Evolutionary conservation across 2,329 filamentous ascomycete genomes (phyloP).

Genomic region (Xylogone sp.): DNA sequence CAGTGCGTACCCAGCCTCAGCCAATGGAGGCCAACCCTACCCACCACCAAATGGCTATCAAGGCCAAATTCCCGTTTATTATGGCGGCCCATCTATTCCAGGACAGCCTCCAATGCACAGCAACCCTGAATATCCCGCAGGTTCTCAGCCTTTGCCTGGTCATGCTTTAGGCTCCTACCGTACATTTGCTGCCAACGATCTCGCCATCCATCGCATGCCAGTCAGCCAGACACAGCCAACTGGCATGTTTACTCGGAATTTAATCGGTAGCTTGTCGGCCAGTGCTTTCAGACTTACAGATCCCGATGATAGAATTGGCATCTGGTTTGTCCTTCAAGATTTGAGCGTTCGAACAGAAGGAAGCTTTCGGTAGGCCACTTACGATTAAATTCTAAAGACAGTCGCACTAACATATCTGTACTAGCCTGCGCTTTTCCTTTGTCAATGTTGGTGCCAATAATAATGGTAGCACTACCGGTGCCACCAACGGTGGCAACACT

Average conservation of each 20-base stretch:
- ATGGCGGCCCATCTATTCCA: background rate
- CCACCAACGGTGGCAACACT: too few species aligned
- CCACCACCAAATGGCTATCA: constrained; percentile 33
- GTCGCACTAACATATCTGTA: background rate
- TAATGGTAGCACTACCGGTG: background rate
- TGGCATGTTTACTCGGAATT: constrained; percentile 90
- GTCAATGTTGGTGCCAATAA: constrained; percentile 68
- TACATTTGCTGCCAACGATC: constrained; percentile 11
- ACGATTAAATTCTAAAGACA: too few species aligned
- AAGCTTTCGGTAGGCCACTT: constrained; percentile 66
- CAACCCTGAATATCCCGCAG: background rate
- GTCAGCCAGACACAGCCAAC: constrained; percentile 44
- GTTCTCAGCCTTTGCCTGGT: background rate
- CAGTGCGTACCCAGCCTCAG: constrained; percentile 14
- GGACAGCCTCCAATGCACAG: background rate
- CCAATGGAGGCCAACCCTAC: constrained; percentile 17
- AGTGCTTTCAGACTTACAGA: constrained; percentile 85
- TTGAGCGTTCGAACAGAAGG: constrained; percentile 92
- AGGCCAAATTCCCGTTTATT: constrained; percentile 3
- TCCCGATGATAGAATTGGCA: constrained; percentile 73
- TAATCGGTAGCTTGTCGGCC: constrained; percentile 87
- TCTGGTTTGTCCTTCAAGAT: constrained; percentile 97
- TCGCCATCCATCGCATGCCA: constrained; percentile 14
- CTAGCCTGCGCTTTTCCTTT: constrained; percentile 66
- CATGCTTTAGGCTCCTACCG: background rate